Evolutionary conservation across 208 protist species (phyloP).

Genomic region (Acanthamoeba healyi): DNA sequence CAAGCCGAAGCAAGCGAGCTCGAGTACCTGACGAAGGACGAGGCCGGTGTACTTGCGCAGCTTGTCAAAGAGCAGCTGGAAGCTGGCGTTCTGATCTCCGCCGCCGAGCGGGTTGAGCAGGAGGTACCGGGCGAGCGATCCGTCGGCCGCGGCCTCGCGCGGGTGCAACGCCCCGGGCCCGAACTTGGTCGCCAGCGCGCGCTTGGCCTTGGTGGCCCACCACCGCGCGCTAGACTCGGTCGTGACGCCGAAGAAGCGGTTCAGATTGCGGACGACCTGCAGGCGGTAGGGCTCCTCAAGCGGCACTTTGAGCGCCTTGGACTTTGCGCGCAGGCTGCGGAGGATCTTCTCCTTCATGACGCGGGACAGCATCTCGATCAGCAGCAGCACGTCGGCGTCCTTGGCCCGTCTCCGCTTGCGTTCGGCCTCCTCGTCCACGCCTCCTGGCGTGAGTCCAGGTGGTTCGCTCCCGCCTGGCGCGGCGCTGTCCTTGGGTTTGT

Average conservation of each 20-base stretch:
- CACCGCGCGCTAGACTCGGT: slow-evolving; percentile 20
- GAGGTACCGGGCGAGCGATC: slow-evolving; percentile 39
- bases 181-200: neutral
- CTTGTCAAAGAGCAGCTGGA: slow-evolving; percentile 10
- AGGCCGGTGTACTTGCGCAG: neutral
- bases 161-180: neutral
- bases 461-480: too few species aligned
- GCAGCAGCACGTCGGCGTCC: neutral
- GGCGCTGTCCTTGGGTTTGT: neutral
- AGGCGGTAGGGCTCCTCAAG: slow-evolving; percentile 80
- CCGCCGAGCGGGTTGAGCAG: neutral
- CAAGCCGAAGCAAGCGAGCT: neutral
- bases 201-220: neutral
- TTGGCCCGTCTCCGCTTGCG: neutral
- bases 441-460: too few species aligned
- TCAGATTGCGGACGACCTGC: slow-evolving; percentile 77
- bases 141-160: neutral
- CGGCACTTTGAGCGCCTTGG: slow-evolving; percentile 72
- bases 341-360: slow-evolving; percentile 23
- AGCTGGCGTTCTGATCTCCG: neutral
- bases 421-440: neutral
- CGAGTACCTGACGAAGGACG: neutral
- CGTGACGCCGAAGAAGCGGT: slow-evolving; percentile 67
- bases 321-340: neutral
- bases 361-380: slow-evolving; percentile 39